Base-by-base conservation (phyloP, 2,329 filamentous ascomycete genomes). In the Alternaria angustiovoidea region DNA sequence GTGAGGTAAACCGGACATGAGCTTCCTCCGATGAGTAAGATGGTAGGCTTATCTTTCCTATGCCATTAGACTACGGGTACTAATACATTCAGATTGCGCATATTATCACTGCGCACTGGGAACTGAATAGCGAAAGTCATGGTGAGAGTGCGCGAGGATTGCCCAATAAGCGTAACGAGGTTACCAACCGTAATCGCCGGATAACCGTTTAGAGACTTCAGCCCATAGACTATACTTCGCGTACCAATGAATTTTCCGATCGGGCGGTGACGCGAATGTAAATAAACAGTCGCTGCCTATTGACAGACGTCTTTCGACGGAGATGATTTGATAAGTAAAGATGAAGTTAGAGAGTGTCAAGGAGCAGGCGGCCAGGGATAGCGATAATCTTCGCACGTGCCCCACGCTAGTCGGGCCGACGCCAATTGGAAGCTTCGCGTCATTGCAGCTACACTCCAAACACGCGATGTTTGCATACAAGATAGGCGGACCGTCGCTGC, bases 351-450 rank as follows among this genome's bases (percentile, higher is more conserved):
- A 4, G 2, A 41, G 32, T 16, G 16, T 16, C 39, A 36, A 14
- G 44, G 14, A 46, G 34, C 24, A 39, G 30, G 20, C 32, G 18
- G 16, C 24, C 49, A 26, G 8, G 36, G 4, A 18, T 30, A 9
- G 11, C 36, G 55, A 30, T 34, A 30, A 53, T 14, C 9, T 12
- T 32, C 24, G 57, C 55, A 56, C 52, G 52, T 56, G 14, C 59
- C 56, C 41, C 24, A 30, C 39, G 39, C 62, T 53, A 51, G 41
- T 61, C 53, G 59, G 54, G 18, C 62, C 59, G 55, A 58, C 36
- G 62, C 56, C 41, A 53, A 49, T 43, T 44, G 38, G 44, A 62
- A 57, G 54, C 53, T 43, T 62, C 59, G 61, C 48, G 48, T 49
- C 44, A 59, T 53, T 22, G 26, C 59, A 53, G 22, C 51, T 26